A percentile compares a stretch with the other conserved stretches of the same genome.
These are phyloP conservation scores for Lachnellula suecica DNA, from an alignment of 2,329 filamentous ascomycete genomes.

Conservation along the genomic window DNA sequence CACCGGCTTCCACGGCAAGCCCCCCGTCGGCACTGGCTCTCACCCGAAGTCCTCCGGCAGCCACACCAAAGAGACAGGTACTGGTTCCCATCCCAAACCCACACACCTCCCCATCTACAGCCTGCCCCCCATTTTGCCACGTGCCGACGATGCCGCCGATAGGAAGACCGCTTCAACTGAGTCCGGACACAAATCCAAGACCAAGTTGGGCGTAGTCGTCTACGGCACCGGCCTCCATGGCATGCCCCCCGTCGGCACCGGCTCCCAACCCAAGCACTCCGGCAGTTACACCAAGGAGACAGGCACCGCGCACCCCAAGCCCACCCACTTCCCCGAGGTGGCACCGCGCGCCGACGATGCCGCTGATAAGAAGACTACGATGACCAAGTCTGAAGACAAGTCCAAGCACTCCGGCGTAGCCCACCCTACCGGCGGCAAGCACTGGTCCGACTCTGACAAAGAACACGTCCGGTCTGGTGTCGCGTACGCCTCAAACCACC, in stretches of 20 bases:
- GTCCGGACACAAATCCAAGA: background rate
- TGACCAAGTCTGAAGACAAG: background rate
- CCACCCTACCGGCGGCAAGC: background rate
- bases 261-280: background rate
- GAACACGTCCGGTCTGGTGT: no score
- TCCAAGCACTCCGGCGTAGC: background rate
- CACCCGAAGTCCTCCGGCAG: background rate
- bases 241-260: background rate
- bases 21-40: background rate
- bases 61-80: background rate
- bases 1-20: background rate
- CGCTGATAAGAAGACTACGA: background rate
- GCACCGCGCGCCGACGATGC: background rate
- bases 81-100: background rate
- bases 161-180: background rate
- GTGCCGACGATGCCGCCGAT: background rate
- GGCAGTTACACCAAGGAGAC: background rate
- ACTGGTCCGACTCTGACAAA: background rate
- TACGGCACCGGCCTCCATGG: background rate
- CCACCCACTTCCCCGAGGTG: background rate
- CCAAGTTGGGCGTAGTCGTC: no score
- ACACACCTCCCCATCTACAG: background rate
- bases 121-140: no score
- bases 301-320: background rate
- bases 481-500: no score